These are phyloP conservation scores for Pseudocercospora vitis DNA, from an alignment of 2,329 filamentous ascomycete species.

Conservation along the genomic window DNA sequence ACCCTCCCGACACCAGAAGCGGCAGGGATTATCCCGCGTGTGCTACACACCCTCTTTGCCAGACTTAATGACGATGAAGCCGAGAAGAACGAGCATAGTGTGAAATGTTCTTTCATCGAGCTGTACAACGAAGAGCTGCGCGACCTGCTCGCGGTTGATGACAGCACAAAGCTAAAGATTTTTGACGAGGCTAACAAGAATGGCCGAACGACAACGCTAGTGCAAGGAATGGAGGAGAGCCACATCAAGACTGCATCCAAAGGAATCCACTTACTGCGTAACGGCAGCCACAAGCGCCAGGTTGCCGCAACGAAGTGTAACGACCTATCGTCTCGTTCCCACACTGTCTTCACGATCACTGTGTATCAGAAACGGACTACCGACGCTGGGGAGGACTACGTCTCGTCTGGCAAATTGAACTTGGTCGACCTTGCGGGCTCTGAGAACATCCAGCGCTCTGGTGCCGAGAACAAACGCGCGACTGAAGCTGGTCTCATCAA, in stretches of 20 bases:
- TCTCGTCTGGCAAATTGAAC: slow-evolving; percentile 91
- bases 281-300: slow-evolving; percentile 89
- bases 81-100: slow-evolving; percentile 75
- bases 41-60: slow-evolving; percentile 80
- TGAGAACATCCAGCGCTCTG: slow-evolving; percentile 95
- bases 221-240: slow-evolving; percentile 97
- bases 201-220: slow-evolving; percentile 79
- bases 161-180: slow-evolving; percentile 85
- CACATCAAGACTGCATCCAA: slow-evolving; percentile 83
- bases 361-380: slow-evolving; percentile 80
- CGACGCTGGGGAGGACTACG: slow-evolving; percentile 83
- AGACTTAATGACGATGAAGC: slow-evolving; percentile 69
- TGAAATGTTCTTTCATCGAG: slow-evolving; percentile 98
- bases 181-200: slow-evolving; percentile 87
- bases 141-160: slow-evolving; percentile 80
- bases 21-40: slow-evolving; percentile 92
- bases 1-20: slow-evolving; percentile 85
- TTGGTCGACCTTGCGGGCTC: slow-evolving; percentile 95
- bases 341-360: slow-evolving; percentile 96
- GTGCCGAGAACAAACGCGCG: slow-evolving; percentile 96
- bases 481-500: slow-evolving; percentile 96
- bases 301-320: slow-evolving; percentile 99
- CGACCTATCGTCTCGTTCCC: slow-evolving; percentile 92
- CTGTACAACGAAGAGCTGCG: slow-evolving; percentile 97
- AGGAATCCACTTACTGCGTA: slow-evolving; percentile 83